phyloP scores from a whole-genome alignment of 352 stramenopile genomes.

The Phytopythium cucurbitacearum region DNA sequence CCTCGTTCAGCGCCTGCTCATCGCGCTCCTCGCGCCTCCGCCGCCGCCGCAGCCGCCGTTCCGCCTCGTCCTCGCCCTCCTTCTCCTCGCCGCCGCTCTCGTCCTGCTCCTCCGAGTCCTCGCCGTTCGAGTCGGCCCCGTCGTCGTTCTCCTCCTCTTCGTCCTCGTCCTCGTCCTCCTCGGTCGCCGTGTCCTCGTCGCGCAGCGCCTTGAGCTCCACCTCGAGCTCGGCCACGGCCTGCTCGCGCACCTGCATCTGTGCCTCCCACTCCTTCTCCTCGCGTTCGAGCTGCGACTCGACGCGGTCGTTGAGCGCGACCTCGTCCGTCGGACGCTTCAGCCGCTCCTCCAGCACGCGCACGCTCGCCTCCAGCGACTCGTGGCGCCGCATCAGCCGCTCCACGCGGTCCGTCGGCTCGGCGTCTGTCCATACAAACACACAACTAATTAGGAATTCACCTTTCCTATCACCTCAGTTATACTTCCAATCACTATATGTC shows the following conservation, averaged over 20 bases:
- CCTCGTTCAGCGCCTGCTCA: slow-evolving; percentile 5
- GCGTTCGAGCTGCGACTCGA: slow-evolving; percentile 48
- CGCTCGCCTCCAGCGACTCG: slow-evolving; percentile 34
- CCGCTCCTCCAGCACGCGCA: slow-evolving; percentile 31
- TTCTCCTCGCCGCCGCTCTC: slow-evolving; percentile 8
- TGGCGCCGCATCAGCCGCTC: slow-evolving; percentile 31
- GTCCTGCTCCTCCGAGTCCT: slow-evolving; percentile 12
- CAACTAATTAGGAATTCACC: background rate
- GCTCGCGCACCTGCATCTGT: slow-evolving; percentile 48
- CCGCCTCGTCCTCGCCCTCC: slow-evolving; percentile 7
- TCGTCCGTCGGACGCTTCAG: slow-evolving; percentile 27
- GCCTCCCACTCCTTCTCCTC: slow-evolving; percentile 58
- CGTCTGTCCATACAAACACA: background rate
- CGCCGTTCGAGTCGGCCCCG: slow-evolving; percentile 2
- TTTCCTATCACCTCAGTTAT: too few relatives aligned
- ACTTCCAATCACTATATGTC: too few relatives aligned
- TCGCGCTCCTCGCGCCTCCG: background rate
- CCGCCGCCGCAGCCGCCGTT: background rate
- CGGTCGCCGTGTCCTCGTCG: slow-evolving; percentile 19
- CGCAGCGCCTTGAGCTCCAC: slow-evolving; percentile 46
- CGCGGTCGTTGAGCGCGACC: slow-evolving; percentile 42
- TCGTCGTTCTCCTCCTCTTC: slow-evolving; percentile 14
- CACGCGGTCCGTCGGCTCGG: slow-evolving; percentile 16
- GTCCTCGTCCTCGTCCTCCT: slow-evolving; percentile 10
- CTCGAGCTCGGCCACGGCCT: slow-evolving; percentile 39